A percentile compares a stretch with the other conserved stretches of the same genome.
Evolutionary conservation across 2,329 filamentous ascomycete species (phyloP).

Genomic region (Macrophomina tecta): DNA sequence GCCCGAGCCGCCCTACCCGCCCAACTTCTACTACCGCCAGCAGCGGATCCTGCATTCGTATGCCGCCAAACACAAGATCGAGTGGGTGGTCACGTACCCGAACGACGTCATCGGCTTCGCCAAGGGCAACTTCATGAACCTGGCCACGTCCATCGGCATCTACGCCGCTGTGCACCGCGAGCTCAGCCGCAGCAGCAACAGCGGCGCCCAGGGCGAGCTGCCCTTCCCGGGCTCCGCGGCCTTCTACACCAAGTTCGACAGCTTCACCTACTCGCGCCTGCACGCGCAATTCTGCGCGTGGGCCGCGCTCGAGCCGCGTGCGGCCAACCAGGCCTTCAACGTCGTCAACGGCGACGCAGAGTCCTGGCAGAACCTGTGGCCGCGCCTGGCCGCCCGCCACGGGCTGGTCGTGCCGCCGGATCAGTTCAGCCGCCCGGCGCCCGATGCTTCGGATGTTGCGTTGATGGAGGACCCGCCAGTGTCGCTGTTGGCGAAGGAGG

Average conservation of each 20-base stretch:
- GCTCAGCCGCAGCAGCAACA: no score
- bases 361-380: no score
- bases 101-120: conserved; percentile 55
- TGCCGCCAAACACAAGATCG: conserved; percentile 40
- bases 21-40: conserved; percentile 61
- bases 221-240: conserved; percentile 38
- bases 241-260: conserved; percentile 41
- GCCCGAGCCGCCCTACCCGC: conserved; percentile 38
- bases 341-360: no score
- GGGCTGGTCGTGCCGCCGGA: no score
- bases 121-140: conserved; percentile 47
- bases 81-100: conserved; percentile 53
- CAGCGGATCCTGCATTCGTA: conserved; percentile 51
- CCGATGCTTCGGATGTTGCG: no score
- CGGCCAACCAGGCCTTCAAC: no score
- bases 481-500: no score
- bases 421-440: no score
- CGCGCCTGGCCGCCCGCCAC: no score
- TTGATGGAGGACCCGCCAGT: no score
- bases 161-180: conserved; percentile 40
- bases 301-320: conserved; percentile 34
- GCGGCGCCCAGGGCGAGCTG: conserved; percentile 30
- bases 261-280: conserved; percentile 36
- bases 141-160: conserved; percentile 38
- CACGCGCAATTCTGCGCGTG: conserved; percentile 41